A percentile compares a stretch with the other conserved stretches of the same genome.
Evolutionary conservation across 2,329 filamentous ascomycete species (phyloP).

Genomic region (Ceratocystis huliohia): DNA sequence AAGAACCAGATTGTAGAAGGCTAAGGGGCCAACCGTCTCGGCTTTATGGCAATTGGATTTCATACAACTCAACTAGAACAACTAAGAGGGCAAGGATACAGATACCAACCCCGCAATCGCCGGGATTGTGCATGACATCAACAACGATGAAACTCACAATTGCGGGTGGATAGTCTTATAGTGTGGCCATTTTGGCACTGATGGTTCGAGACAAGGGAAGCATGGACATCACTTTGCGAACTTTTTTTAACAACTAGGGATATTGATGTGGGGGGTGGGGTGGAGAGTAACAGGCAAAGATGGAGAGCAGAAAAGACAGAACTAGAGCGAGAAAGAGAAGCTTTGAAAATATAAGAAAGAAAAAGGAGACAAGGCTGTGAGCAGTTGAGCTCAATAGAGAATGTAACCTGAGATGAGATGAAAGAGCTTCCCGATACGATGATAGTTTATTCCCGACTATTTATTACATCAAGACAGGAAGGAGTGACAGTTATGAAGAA

Average conservation of each 20-base stretch:
- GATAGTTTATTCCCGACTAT: no score
- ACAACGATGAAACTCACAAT: constrained; percentile 8
- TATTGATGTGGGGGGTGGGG: background rate
- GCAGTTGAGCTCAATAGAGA: background rate
- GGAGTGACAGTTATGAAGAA: background rate
- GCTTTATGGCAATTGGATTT: background rate
- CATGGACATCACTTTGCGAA: constrained; percentile 6
- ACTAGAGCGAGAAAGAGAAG: background rate
- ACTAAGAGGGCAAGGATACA: background rate
- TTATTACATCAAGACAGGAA: background rate
- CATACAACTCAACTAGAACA: background rate
- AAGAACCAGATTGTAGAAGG: background rate
- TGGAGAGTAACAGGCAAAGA: background rate
- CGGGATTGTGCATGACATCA: constrained; percentile 12
- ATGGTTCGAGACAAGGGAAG: constrained; percentile 8
- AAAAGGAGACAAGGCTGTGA: background rate
- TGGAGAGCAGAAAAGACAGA: background rate
- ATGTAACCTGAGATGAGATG: background rate
- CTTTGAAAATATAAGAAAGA: constrained; percentile 4
- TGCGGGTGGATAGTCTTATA: constrained; percentile 5
- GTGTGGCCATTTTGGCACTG: constrained; percentile 11
- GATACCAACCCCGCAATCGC: constrained; percentile 9
- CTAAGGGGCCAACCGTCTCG: background rate
- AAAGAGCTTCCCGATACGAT: background rate
- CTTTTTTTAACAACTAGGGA: constrained; percentile 6